Conservation (phyloP, 2,329 filamentous ascomycete genomes). For the Nemania sp. region DNA sequence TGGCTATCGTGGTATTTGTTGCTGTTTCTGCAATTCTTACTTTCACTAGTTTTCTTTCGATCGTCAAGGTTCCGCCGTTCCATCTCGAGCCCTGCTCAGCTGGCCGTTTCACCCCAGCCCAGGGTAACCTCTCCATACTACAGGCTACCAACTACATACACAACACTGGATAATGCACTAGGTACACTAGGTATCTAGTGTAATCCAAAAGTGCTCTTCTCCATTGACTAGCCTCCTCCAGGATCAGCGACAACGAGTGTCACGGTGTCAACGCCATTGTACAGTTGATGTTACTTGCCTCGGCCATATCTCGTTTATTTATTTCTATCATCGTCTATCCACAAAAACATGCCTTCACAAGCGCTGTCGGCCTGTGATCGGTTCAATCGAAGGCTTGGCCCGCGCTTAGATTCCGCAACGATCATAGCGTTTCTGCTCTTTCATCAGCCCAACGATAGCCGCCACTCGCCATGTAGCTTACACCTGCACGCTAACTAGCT, state of each 20-base stretch:
- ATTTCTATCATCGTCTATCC: neutral
- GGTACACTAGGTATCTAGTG: neutral
- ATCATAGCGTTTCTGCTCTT: constrained; percentile 18
- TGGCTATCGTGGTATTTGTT: constrained; percentile 9
- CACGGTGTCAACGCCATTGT: neutral
- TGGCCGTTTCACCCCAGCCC: constrained; percentile 12
- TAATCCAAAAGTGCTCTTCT: neutral
- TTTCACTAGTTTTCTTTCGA: constrained; percentile 2
- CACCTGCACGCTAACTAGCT: neutral
- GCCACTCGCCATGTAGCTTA: constrained; percentile 11
- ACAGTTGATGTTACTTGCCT: constrained; percentile 14
- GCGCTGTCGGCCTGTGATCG: constrained; percentile 17
- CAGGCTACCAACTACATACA: neutral
- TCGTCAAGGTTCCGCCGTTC: constrained; percentile 12
- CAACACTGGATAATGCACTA: constrained; percentile 4
- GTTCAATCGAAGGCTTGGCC: constrained; percentile 11
- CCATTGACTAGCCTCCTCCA: constrained; percentile 10
- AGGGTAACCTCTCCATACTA: neutral
- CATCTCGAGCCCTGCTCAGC: constrained; percentile 15
- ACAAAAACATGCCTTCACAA: constrained; percentile 10
- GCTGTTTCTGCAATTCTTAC: constrained; percentile 6
- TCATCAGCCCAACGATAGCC: constrained; percentile 20
- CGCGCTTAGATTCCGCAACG: constrained; percentile 21
- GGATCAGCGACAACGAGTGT: constrained; percentile 1
- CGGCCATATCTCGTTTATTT: neutral